Evolutionary conservation across 1,284 basidiomycete genomes (phyloP), one percentile per base, ranked within the genome.

Genomic region (Rhodotorula sp.): DNA sequence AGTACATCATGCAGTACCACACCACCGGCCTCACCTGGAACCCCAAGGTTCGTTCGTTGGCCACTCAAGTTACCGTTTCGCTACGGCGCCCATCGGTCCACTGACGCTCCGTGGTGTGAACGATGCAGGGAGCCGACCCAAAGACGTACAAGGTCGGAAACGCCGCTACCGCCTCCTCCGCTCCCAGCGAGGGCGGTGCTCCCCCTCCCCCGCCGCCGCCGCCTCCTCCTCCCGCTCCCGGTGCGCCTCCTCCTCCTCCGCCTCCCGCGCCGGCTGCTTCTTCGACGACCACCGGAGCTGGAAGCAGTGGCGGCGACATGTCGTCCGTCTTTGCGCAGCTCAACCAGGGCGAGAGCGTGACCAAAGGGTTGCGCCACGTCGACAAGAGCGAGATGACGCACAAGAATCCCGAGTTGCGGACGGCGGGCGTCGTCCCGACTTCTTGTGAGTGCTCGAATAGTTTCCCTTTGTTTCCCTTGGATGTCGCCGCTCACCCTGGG

Each of bases 331-430:
- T 99, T 72, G 91, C 92, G 1, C 88, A 93, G 73, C 84, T 99
- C 65, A 98, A 98, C 81, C 87, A 90, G 69, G 96, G 97, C 20
- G 91, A 89, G 71, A 89, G 90, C 21, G 89, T 99, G 67, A 98
- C 96, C 14, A 92, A 91, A 78, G 89, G 91, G 12, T 82, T 99
- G 77, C 89, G 91, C 78, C 98, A 97, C 82, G 97, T 99, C 26
- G 93, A 97, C 81, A 88, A 90, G 83, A 95, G 91, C 77, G 89
- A 97, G 82, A 96, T 96, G 94, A 98, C 94, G 12, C 97, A 99
- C 85, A 98, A 99, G 86, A 99, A 99, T 79, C 96, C 97, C 0
- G 86, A 88, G 21, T 83, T 99, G 57, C 85, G 94, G 54, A 86
- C 87, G 6, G 83, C 87, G 34, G 86, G 86, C 68, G 84, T 84